phyloP scores from a whole-genome alignment of 31 red algal species.

The Odonthalia washingtoniensis region DNA sequence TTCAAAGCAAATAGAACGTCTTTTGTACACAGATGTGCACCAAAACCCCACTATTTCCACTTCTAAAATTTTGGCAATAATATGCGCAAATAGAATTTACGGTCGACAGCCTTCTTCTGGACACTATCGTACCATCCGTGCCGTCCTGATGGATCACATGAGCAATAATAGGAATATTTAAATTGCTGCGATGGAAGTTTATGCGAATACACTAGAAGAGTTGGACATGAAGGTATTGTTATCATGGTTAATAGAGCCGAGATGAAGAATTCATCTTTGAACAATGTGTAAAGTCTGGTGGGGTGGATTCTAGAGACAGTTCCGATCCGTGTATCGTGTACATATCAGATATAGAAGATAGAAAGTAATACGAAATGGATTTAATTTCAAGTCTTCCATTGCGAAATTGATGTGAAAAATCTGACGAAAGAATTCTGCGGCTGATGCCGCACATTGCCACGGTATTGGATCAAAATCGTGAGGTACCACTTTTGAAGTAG shows the following conservation, averaged over 20 bases:
- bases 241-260: not conserved
- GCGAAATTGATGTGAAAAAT: not conserved
- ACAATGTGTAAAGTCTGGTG: not conserved
- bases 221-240: not conserved
- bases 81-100: too few relatives aligned
- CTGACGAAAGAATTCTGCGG: not conserved
- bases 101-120: too few relatives aligned
- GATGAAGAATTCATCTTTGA: not conserved
- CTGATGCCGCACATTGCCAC: too few relatives aligned
- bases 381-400: slow-evolving; percentile 12
- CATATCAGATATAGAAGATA: slow-evolving; percentile 14
- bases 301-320: not conserved
- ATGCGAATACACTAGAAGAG: not conserved
- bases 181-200: not conserved
- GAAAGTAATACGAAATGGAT: not conserved
- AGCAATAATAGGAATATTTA: not conserved
- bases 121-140: too few relatives aligned
- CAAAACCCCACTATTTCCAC: too few relatives aligned
- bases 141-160: too few relatives aligned
- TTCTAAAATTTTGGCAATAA: too few relatives aligned
- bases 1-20: too few relatives aligned
- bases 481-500: slow-evolving; percentile 39
- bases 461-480: slow-evolving; percentile 29
- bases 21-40: too few relatives aligned
- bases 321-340: slow-evolving; percentile 17